A percentile compares a stretch with the other conserved stretches of the same genome.
Conservation (phyloP, 2,329 filamentous ascomycete genomes). For the Hypoxylon sp. region DNA sequence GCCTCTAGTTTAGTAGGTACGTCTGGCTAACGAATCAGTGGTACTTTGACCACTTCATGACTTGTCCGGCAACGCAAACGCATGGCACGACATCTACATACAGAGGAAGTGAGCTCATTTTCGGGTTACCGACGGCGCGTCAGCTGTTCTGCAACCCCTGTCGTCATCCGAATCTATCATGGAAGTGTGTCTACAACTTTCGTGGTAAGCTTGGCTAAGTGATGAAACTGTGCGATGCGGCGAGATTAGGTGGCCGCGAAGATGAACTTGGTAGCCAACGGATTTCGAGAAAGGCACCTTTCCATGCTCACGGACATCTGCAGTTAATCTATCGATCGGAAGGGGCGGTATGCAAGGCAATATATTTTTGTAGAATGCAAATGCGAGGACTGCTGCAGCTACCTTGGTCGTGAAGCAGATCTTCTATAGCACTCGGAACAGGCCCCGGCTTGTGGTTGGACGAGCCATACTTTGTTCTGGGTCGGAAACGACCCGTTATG, state of each 20-base stretch:
- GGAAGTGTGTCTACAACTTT: slow-evolving; percentile 29
- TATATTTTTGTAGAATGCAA: slow-evolving; percentile 33
- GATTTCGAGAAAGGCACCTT: slow-evolving; percentile 37
- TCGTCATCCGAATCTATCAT: slow-evolving; percentile 42
- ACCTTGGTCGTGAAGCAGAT: slow-evolving; percentile 35
- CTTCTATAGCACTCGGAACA: slow-evolving; percentile 41
- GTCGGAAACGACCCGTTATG: slow-evolving; percentile 38
- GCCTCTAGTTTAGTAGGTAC: slow-evolving; percentile 23
- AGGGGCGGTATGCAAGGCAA: slow-evolving; percentile 45
- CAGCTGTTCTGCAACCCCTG: slow-evolving; percentile 47
- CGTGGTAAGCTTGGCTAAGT: slow-evolving; percentile 26
- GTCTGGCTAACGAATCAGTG: slow-evolving; percentile 36
- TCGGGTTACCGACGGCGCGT: slow-evolving; percentile 43
- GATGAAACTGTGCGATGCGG: slow-evolving; percentile 47
- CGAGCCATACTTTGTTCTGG: slow-evolving; percentile 18
- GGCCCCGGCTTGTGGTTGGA: slow-evolving; percentile 40
- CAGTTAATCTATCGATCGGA: slow-evolving; percentile 53
- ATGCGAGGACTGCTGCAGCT: slow-evolving; percentile 39
- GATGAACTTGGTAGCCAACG: slow-evolving; percentile 45
- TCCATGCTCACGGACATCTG: slow-evolving; percentile 45
- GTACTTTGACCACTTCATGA: slow-evolving; percentile 36
- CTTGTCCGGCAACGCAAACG: slow-evolving; percentile 35
- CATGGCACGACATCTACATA: slow-evolving; percentile 40
- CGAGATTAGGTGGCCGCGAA: slow-evolving; percentile 47
- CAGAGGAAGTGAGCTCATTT: slow-evolving; percentile 43